Conservation (phyloP, 2,329 filamentous ascomycete genomes). For the Cordyceps tenuipes region DNA sequence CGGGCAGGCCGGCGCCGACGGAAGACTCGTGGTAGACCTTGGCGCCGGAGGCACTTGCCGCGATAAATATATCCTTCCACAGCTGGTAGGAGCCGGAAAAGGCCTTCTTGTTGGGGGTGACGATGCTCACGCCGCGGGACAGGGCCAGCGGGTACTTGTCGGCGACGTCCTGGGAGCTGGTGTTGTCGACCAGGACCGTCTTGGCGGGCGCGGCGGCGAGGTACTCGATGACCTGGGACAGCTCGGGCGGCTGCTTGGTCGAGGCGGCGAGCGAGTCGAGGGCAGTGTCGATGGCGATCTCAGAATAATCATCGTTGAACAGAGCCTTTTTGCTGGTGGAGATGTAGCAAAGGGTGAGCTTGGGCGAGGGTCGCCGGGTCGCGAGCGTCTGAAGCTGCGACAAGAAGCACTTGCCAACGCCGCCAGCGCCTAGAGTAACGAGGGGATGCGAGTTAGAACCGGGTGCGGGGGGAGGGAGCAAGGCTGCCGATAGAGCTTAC, state of each 20-base stretch:
- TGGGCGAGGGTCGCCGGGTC: slow-evolving; percentile 56
- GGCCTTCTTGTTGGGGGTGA: slow-evolving; percentile 97
- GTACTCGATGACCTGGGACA: slow-evolving; percentile 67
- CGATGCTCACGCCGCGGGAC: slow-evolving; percentile 73
- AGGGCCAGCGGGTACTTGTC: slow-evolving; percentile 76
- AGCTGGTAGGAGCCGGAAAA: slow-evolving; percentile 75
- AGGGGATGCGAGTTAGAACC: neutral
- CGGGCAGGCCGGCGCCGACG: slow-evolving; percentile 85
- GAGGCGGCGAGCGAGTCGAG: slow-evolving; percentile 58
- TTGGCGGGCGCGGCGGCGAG: slow-evolving; percentile 70
- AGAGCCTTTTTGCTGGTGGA: slow-evolving; percentile 78
- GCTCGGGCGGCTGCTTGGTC: slow-evolving; percentile 54
- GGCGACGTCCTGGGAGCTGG: slow-evolving; percentile 79
- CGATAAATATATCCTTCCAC: slow-evolving; percentile 79
- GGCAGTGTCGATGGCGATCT: slow-evolving; percentile 51
- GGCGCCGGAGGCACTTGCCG: slow-evolving; percentile 61
- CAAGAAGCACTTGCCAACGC: slow-evolving; percentile 88
- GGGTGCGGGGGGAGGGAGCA: neutral
- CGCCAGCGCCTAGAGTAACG: slow-evolving; percentile 66
- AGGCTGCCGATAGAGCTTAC: slow-evolving; percentile 21
- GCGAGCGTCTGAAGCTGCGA: slow-evolving; percentile 65
- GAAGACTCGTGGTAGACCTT: slow-evolving; percentile 93
- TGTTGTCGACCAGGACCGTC: slow-evolving; percentile 88
- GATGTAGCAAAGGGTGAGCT: slow-evolving; percentile 74
- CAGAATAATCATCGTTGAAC: slow-evolving; percentile 63